Percentiles rank a stretch among this genome's conserved stretches.
phyloP scores from a whole-genome alignment of 352 stramenopile species.

The Detonula confervacea region DNA sequence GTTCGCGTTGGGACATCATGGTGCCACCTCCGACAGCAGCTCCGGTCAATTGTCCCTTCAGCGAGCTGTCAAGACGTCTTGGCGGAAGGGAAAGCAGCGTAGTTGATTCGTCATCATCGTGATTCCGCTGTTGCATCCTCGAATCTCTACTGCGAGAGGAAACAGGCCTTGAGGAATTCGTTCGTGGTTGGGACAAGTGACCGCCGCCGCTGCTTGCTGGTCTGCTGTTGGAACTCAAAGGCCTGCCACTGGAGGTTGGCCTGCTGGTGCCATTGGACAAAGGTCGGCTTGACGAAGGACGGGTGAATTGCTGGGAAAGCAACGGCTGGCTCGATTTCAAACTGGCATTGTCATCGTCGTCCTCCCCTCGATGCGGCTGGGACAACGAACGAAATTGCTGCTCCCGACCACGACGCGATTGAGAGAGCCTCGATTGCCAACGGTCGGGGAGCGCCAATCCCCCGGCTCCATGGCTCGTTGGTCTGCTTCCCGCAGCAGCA shows the following conservation, averaged over 20 bases:
- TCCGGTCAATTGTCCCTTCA: not conserved
- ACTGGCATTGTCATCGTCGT: slow-evolving; percentile 20
- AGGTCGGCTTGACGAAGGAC: slow-evolving; percentile 3
- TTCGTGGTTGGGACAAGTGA: not conserved
- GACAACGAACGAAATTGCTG: not conserved
- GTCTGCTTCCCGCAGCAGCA: no score
- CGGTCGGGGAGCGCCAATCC: slow-evolving; percentile 2
- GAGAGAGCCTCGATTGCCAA: not conserved
- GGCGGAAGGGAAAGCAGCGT: not conserved
- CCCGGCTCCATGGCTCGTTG: not conserved
- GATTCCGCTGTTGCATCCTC: not conserved
- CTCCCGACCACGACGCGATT: slow-evolving; percentile 1
- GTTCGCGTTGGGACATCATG: not conserved
- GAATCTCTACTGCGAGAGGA: slow-evolving; percentile 11
- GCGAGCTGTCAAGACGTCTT: not conserved
- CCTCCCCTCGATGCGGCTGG: not conserved
- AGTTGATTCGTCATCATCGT: slow-evolving; percentile 14
- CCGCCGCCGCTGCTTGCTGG: not conserved
- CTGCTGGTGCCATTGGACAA: not conserved
- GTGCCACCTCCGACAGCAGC: not conserved
- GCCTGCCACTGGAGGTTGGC: not conserved
- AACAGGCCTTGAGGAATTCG: not conserved
- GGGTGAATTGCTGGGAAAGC: slow-evolving; percentile 20
- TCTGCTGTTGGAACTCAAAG: no score
- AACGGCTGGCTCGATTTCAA: slow-evolving; percentile 27